Percentiles rank a stretch among this genome's conserved stretches.
Evolutionary conservation across 129 eudicot genomes (phyloP).

Genomic region (Saposhnikovia divaricata): DNA sequence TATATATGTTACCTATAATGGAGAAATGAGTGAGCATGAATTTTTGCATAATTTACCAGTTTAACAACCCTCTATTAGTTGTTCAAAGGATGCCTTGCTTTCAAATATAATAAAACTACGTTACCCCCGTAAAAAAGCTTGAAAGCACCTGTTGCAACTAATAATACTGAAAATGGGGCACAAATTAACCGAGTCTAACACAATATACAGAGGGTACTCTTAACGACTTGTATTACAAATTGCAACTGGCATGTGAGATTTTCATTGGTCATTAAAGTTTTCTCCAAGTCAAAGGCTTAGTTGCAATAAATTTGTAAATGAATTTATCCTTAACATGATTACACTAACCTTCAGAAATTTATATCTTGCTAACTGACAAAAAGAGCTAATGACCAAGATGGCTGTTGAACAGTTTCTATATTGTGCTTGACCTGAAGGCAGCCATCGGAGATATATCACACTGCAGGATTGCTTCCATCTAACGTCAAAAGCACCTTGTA

Average conservation of each 20-base stretch:
- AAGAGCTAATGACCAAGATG: slow-evolving; percentile 13
- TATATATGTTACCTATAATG: not conserved
- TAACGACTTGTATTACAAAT: not conserved
- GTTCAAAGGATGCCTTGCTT: not conserved
- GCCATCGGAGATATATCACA: slow-evolving; percentile 22
- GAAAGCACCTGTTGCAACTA: not conserved
- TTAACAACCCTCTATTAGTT: not conserved
- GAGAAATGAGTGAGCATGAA: not conserved
- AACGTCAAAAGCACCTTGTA: slow-evolving; percentile 92
- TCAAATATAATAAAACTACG: not conserved
- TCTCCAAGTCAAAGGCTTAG: not conserved
- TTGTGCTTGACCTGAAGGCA: slow-evolving; percentile 10
- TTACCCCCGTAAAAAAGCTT: not conserved
- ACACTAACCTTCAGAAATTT: not conserved
- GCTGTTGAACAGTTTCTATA: slow-evolving; percentile 6
- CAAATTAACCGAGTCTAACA: not conserved
- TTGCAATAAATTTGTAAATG: not conserved
- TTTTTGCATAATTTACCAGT: not conserved
- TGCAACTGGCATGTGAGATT: not conserved
- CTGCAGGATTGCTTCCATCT: slow-evolving; percentile 65
- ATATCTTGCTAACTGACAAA: slow-evolving; percentile 10
- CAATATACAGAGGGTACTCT: not conserved
- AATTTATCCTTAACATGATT: not conserved
- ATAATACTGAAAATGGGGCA: not conserved
- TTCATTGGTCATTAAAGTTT: not conserved